Conservation (phyloP, 495 filamentous ascomycete species). For the Trichoderma erinaceum region DNA sequence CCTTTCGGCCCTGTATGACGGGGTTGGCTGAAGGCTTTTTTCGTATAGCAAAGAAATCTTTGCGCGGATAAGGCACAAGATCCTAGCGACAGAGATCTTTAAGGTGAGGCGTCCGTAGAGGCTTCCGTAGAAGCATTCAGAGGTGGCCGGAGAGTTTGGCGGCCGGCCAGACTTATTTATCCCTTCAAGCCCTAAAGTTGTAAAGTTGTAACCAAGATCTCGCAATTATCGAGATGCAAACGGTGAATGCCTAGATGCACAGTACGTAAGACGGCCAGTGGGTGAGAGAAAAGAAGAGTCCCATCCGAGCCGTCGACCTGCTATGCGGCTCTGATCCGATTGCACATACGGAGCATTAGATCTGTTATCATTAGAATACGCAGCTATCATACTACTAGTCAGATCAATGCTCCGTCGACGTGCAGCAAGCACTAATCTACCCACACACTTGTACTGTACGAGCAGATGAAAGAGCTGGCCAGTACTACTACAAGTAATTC, state of each 20-base stretch:
- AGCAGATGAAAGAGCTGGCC: not conserved
- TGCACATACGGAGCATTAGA: not conserved
- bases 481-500: not conserved
- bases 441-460: not conserved
- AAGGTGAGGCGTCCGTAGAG: too few species aligned
- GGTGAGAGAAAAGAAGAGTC: not conserved
- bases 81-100: not conserved
- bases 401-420: constrained; percentile 2
- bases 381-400: not conserved
- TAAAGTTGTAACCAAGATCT: not conserved
- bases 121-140: not conserved
- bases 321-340: not conserved
- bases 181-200: too few species aligned
- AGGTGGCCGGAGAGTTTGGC: too few species aligned
- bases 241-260: not conserved
- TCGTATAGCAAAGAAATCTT: not conserved
- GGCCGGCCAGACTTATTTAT: not conserved
- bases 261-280: not conserved
- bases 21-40: not conserved
- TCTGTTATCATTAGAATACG: not conserved
- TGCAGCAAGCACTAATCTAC: not conserved
- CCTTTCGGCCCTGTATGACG: not conserved
- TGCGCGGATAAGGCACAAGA: not conserved
- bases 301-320: not conserved
- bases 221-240: not conserved